These are phyloP conservation scores for Phytophthora citricola DNA, from an alignment of 352 stramenopile species.

Conservation along the genomic window DNA sequence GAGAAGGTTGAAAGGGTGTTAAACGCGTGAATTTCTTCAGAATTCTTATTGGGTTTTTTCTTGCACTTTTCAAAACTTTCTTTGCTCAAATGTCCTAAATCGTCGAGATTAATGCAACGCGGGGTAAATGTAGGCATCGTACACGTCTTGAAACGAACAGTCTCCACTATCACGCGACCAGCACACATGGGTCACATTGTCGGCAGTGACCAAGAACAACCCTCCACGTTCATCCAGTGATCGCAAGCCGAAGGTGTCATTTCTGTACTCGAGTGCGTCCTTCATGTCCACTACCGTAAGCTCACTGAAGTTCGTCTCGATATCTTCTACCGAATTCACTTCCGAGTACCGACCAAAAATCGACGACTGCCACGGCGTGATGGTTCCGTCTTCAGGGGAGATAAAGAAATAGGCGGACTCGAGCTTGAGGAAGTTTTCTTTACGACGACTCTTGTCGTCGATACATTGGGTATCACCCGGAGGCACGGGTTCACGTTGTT, in stretches of 20 bases:
- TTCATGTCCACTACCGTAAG: slow-evolving; percentile 39
- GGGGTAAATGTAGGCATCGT: slow-evolving; percentile 10
- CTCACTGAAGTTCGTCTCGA: slow-evolving; percentile 18
- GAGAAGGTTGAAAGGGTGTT: background rate
- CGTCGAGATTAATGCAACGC: background rate
- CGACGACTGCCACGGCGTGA: slow-evolving; percentile 47
- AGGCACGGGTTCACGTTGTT: slow-evolving; percentile 27
- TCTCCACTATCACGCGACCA: background rate
- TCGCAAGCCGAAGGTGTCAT: slow-evolving; percentile 46
- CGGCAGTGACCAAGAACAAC: slow-evolving; percentile 21
- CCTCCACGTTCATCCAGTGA: slow-evolving; percentile 16
- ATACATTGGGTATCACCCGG: slow-evolving; percentile 1
- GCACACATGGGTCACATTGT: slow-evolving; percentile 11
- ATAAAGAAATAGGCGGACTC: slow-evolving; percentile 47
- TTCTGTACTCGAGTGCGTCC: slow-evolving; percentile 43
- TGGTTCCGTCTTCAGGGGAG: slow-evolving; percentile 36
- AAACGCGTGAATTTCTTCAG: background rate
- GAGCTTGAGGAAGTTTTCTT: slow-evolving; percentile 41
- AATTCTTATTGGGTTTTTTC: background rate
- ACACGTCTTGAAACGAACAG: slow-evolving; percentile 1
- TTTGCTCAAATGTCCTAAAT: too few relatives aligned
- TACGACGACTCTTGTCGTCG: slow-evolving; percentile 18
- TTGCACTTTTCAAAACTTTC: too few relatives aligned
- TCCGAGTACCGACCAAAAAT: slow-evolving; percentile 46
- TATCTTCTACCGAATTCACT: slow-evolving; percentile 18